Evolutionary conservation across 192 early-diverging fungal species (phyloP), one percentile per base, ranked within the genome.

Genomic region (Lunasporangiospora selenospora): DNA sequence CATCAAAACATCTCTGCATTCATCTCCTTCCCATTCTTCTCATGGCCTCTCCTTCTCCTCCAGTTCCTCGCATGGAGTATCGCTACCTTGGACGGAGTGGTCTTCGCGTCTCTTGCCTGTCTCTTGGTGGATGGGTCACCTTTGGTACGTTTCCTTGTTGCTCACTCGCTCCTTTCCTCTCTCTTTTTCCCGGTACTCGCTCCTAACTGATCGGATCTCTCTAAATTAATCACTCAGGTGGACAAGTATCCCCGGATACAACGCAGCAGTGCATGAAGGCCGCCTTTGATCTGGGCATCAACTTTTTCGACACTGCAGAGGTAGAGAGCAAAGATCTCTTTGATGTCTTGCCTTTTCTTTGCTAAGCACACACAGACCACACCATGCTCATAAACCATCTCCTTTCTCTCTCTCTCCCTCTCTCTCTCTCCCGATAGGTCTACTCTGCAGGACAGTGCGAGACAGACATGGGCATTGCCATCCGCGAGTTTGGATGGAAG

Each of bases 291-390:
- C 50, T 77, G 47, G 93, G 93, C 40, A 81, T 93, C 60, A 94
- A 93, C 77, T 90, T 89, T 73, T 94, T 94, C 61, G 80, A 90
- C 70, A 82, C 84, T 7, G 88, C 88, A 15, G 88, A 90, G 70
- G 75, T 67, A 59, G 39, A 32, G 27, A 29, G 3, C 3, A 79
- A 54, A 32, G 69, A 81, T 61, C 65, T 78, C 37, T 69, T 61
- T 76, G 57, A 16, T 23, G 15, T 18, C 26, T 31, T 27, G 9
- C 31, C 54, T 46, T 12, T 50, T 12, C 16, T 50, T 18, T 13
- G 13, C 13, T 50, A 13, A 41, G 13, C 40, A 41, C 40, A 15
- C 49, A 44, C 26, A 53, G 10, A 50, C 21, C 12, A 34, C 39
- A 13, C 48, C 48, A 18, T 50, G 12, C 48, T 50, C 12, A 50